Percentiles rank a stretch among this genome's conserved stretches.
Conservation (phyloP, 2,329 filamentous ascomycete genomes). For the Aureobasidium sp. region DNA sequence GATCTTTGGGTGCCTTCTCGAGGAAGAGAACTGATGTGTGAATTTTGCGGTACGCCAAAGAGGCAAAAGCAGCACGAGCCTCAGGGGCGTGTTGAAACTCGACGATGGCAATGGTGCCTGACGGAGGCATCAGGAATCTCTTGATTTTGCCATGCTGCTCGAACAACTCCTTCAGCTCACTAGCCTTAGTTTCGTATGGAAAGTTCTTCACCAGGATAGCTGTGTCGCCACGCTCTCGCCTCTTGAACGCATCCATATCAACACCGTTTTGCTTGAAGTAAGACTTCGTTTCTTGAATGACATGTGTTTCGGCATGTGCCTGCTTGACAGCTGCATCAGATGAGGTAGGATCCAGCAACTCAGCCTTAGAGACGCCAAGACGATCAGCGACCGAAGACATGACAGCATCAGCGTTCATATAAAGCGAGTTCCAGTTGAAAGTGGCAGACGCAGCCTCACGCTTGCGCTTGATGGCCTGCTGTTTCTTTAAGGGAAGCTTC, state of each 20-base stretch:
- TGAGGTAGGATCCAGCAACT: constrained; percentile 90
- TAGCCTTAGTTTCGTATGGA: constrained; percentile 69
- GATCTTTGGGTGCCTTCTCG: constrained; percentile 81
- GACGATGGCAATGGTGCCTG: constrained; percentile 87
- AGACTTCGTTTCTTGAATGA: constrained; percentile 91
- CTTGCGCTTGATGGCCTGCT: constrained; percentile 82
- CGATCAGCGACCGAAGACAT: constrained; percentile 82
- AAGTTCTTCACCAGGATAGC: constrained; percentile 94
- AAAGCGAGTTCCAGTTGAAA: constrained; percentile 99
- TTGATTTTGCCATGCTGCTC: constrained; percentile 78
- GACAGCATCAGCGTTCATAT: constrained; percentile 91
- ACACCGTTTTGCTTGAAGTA: constrained; percentile 86
- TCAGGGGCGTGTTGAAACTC: constrained; percentile 75
- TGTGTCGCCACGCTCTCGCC: constrained; percentile 72
- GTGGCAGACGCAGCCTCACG: constrained; percentile 66
- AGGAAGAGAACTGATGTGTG: constrained; percentile 88
- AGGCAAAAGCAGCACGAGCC: constrained; percentile 74
- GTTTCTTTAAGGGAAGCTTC: constrained; percentile 88
- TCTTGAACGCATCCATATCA: constrained; percentile 86
- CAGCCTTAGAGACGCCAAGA: constrained; percentile 82
- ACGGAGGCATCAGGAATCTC: constrained; percentile 83
- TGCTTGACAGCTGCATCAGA: constrained; percentile 93
- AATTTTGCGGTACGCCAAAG: constrained; percentile 81
- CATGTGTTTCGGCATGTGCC: constrained; percentile 89
- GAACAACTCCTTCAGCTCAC: constrained; percentile 74